These are phyloP conservation scores for Aspergillus niger DNA, from an alignment of 2,329 filamentous ascomycete species.

Conservation along the genomic window DNA sequence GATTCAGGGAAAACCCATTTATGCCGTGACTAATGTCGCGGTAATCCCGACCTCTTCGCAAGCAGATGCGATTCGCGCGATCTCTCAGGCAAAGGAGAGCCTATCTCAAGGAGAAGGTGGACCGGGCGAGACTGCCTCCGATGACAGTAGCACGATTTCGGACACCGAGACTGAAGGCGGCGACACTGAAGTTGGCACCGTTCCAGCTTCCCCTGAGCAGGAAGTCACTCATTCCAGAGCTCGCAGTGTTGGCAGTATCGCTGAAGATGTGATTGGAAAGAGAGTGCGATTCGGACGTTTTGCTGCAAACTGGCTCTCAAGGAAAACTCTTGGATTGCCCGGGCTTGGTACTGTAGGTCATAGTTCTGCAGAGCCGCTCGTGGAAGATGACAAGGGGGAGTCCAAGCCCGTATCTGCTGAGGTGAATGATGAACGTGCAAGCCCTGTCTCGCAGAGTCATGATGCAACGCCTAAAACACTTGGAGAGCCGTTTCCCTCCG, in stretches of 20 bases:
- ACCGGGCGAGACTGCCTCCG: conserved; percentile 32
- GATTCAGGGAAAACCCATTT: conserved; percentile 78
- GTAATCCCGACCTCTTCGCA: conserved; percentile 84
- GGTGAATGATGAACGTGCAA: conserved; percentile 14
- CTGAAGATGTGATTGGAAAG: conserved; percentile 82
- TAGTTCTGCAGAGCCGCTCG: conserved; percentile 39
- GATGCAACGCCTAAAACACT: conserved; percentile 6
- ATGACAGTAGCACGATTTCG: conserved; percentile 26
- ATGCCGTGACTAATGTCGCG: conserved; percentile 83
- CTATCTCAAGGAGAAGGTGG: conserved; percentile 43
- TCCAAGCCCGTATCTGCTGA: conserved; percentile 7
- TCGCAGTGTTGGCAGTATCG: conserved; percentile 62
- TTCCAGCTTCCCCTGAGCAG: conserved; percentile 30
- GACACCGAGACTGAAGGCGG: conserved; percentile 33
- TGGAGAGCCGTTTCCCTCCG: conserved; percentile 22
- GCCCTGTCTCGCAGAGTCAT: conserved; percentile 9
- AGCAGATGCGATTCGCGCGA: conserved; percentile 70
- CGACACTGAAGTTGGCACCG: conserved; percentile 30
- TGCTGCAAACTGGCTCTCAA: conserved; percentile 87
- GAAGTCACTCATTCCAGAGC: conserved; percentile 30
- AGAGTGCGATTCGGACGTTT: conserved; percentile 86
- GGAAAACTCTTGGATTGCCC: conserved; percentile 75
- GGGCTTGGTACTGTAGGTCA: conserved; percentile 67
- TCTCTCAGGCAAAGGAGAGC: conserved; percentile 61
- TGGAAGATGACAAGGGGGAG: conserved; percentile 22